These are phyloP conservation scores for Sarocladium strictum DNA, from an alignment of 2,329 filamentous ascomycete species.

Conservation along the genomic window DNA sequence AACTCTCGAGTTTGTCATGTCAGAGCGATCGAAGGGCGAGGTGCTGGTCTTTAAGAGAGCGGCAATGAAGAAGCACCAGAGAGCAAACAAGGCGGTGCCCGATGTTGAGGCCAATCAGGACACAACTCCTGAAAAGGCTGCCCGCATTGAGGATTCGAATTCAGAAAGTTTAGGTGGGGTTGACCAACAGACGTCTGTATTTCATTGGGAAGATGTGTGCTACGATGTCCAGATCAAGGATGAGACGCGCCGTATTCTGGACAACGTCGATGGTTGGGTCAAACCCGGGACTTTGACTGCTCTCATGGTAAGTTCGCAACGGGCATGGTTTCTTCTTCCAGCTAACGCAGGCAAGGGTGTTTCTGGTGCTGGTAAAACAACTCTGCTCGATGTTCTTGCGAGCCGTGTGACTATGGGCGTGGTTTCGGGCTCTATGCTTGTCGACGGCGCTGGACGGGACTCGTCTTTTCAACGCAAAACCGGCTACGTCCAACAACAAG, in stretches of 20 bases:
- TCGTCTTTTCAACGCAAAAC: conserved; percentile 13
- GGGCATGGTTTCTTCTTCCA: no score
- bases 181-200: conserved; percentile 50
- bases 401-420: conserved; percentile 12
- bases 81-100: background rate
- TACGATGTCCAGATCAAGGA: conserved; percentile 68
- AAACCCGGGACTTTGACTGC: conserved; percentile 82
- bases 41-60: conserved; percentile 53
- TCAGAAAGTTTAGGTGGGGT: conserved; percentile 2
- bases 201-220: conserved; percentile 76
- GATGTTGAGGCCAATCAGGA: conserved; percentile 2
- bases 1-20: conserved; percentile 59
- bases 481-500: conserved; percentile 13
- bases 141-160: background rate
- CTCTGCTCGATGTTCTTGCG: conserved; percentile 12
- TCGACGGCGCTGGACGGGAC: conserved; percentile 13
- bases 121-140: background rate
- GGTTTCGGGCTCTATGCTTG: conserved; percentile 13
- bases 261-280: conserved; percentile 83
- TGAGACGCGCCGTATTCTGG: conserved; percentile 64
- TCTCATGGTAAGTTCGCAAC: conserved; percentile 53
- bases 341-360: conserved; percentile 25
- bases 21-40: conserved; percentile 68
- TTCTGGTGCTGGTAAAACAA: conserved; percentile 14
- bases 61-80: conserved; percentile 3